A percentile compares a stretch with the other conserved stretches of the same genome.
phyloP scores from a whole-genome alignment of 2,329 filamentous ascomycete genomes.

The Lachnellula arida region DNA sequence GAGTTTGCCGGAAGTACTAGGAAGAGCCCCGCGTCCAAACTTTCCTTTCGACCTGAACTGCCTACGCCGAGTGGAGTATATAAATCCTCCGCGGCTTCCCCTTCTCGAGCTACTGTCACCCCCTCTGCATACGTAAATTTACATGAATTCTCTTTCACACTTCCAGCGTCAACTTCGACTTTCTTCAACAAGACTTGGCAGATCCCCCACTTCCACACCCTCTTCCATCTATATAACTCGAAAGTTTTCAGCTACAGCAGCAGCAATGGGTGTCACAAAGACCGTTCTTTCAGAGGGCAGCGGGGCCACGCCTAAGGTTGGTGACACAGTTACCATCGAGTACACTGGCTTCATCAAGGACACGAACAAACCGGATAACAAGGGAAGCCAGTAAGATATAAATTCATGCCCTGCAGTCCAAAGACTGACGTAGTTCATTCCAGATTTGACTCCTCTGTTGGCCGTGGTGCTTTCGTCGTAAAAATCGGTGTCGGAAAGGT shows the following conservation, averaged over 20 bases:
- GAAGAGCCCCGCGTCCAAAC: not conserved
- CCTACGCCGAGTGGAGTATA: not conserved
- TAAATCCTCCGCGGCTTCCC: not conserved
- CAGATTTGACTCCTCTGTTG: conserved; percentile 87
- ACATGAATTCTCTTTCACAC: conserved; percentile 12
- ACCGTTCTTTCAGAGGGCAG: conserved; percentile 57
- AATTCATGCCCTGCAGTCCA: not conserved
- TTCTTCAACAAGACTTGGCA: conserved; percentile 2
- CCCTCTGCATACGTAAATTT: not conserved
- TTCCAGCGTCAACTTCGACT: conserved; percentile 5
- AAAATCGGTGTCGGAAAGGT: conserved; percentile 78
- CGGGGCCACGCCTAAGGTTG: conserved; percentile 53
- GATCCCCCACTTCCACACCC: conserved; percentile 1
- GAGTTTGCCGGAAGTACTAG: not conserved
- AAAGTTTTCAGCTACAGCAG: conserved; percentile 27
- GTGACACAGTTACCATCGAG: conserved; percentile 78
- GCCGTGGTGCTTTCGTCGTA: conserved; percentile 69
- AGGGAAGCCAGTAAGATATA: conserved; percentile 65
- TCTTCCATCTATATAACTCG: conserved; percentile 1
- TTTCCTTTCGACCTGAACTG: not conserved
- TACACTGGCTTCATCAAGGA: conserved; percentile 89
- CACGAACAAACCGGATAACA: conserved; percentile 50
- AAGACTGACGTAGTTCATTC: not conserved
- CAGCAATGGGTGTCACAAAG: conserved; percentile 69
- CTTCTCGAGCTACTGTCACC: not conserved